These are phyloP conservation scores for Cryphonectria nitschkei DNA, from an alignment of 2,329 filamentous ascomycete genomes.

Conservation along the genomic window DNA sequence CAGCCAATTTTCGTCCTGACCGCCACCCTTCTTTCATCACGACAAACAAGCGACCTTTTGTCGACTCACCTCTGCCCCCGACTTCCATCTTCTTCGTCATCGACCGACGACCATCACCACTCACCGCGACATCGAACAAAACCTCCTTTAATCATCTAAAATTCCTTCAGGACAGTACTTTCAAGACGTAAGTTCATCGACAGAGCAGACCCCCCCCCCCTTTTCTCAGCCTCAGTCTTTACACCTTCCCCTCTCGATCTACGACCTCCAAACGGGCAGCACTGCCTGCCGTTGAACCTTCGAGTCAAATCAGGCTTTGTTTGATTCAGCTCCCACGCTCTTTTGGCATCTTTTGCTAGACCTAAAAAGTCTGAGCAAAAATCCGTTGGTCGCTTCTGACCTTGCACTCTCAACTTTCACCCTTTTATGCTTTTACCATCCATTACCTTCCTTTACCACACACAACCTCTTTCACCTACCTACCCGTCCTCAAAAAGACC, in stretches of 20 bases:
- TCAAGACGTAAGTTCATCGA: not conserved
- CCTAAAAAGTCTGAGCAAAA: not conserved
- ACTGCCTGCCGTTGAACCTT: not conserved
- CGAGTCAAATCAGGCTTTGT: not conserved
- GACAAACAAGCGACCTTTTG: not conserved
- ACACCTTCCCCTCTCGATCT: not conserved
- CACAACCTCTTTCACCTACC: not conserved
- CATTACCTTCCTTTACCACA: not conserved
- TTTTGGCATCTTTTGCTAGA: constrained; percentile 4
- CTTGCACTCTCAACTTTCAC: not conserved
- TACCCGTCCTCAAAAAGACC: not conserved
- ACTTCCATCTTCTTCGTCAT: constrained; percentile 18
- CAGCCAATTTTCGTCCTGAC: not conserved
- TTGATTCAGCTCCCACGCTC: not conserved
- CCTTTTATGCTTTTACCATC: not conserved
- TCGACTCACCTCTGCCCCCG: not conserved
- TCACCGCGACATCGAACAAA: constrained; percentile 6
- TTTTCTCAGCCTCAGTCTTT: not conserved
- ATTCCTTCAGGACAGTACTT: not conserved
- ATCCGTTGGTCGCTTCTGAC: constrained; percentile 5
- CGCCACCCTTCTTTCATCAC: not conserved
- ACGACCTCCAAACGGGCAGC: not conserved
- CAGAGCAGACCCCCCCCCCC: not conserved
- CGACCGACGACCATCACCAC: not conserved
- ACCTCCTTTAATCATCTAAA: not conserved